Evolutionary conservation across 371 early-diverging fungal species (phyloP).

Genomic region (Mortierella sp.): DNA sequence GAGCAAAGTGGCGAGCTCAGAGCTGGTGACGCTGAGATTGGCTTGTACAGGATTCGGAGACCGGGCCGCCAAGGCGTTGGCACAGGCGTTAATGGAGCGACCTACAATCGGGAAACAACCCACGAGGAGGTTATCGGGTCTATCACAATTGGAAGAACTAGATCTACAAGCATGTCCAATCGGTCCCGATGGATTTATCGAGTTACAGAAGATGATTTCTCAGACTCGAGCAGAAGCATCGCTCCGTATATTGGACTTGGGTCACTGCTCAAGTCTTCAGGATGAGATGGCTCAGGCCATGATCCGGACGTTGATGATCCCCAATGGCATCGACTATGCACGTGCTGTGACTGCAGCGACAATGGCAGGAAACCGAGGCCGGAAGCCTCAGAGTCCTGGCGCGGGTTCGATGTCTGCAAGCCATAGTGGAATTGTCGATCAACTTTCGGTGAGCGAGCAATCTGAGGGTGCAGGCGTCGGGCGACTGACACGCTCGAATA

Average conservation of each 20-base stretch:
- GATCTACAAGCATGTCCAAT: constrained; percentile 43
- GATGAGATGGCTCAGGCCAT: constrained; percentile 19
- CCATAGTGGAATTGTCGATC: no score
- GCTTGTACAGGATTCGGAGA: constrained; percentile 37
- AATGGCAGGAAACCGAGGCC: not conserved
- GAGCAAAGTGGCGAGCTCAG: constrained; percentile 26
- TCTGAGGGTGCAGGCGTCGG: no score
- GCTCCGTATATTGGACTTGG: constrained; percentile 29
- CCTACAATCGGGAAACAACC: not conserved
- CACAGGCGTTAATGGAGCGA: not conserved
- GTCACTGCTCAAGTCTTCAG: constrained; percentile 24
- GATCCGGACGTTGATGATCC: constrained; percentile 18
- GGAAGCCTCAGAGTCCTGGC: no score
- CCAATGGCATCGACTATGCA: constrained; percentile 13
- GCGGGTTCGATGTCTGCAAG: no score
- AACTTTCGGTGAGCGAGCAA: no score
- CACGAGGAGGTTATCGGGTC: not conserved
- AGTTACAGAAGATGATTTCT: constrained; percentile 10
- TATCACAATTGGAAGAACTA: constrained; percentile 38
- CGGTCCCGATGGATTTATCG: constrained; percentile 15
- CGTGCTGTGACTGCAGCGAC: not conserved
- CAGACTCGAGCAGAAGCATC: constrained; percentile 10
- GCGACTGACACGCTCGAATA: no score
- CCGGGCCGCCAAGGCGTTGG: constrained; percentile 23
- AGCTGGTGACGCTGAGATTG: constrained; percentile 25